Base-by-base conservation (phyloP, 2,329 filamentous ascomycete genomes). In the Pleurostoma richardsiae region DNA sequence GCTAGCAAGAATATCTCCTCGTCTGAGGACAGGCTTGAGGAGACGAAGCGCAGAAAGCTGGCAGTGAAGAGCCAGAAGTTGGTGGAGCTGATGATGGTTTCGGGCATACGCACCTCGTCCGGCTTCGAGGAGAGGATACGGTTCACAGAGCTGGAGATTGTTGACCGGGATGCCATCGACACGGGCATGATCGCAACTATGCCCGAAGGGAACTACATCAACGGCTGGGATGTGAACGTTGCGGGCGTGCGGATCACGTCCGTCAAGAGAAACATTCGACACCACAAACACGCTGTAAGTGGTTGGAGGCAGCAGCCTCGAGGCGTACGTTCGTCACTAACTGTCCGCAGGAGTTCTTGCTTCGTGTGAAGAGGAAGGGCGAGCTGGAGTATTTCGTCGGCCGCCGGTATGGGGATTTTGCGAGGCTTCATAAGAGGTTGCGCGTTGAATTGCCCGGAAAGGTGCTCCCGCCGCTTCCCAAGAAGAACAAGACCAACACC, bases 11-110 rank as follows among this genome's bases (percentile, higher is more conserved):
- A 92, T 64, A 96, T 99, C 40, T 97, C 92, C 3, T 95, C 91
- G 5, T 96, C 92, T 4, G 94, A 97, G 69, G 94, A 99, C 64
- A 83, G 94, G 4, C 72, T 97, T 30, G 94, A 99, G 69, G 90
- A 96, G 68, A 97, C 94, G 7, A 99, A 99, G 73, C 82, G 94
- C 49, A 80, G 85, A 54, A 99, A 99, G 67, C 72, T 99, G 54
- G 92, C 33, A 4, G 76, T 85, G 57, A 99, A 99, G 77, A 90
- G 88, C 42, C 86, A 94, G 65, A 99, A 99, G 72, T 73, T 99
- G 48, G 89, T 99, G 8, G 94, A 99, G 74, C 76, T 99, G 51
- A 99, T 99, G 94, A 96, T 99, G 90, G 94, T 99, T 6, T 97
- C 92, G 6, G 94, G 94, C 36, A 86, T 99, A 48, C 89, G 88